Percentiles rank a stretch among this genome's conserved stretches.
Conservation (phyloP, 306 rosid species). For the Cicer judaicum region DNA sequence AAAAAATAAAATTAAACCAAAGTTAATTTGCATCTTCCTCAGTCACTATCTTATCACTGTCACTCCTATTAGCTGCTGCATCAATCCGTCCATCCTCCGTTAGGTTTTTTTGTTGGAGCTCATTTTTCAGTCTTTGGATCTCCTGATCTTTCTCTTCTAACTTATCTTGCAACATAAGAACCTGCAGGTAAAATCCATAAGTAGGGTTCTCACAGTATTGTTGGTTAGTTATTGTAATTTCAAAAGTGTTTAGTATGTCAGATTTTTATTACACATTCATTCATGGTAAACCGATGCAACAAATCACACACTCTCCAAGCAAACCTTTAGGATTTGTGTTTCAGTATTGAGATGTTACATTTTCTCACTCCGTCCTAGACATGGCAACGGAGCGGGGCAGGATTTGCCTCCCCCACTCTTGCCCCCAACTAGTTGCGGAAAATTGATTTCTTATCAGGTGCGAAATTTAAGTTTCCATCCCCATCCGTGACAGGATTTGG, state of each 20-base stretch:
- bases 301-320: not conserved
- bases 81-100: conserved; percentile 55
- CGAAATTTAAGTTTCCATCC: no score
- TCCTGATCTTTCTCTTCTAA: conserved; percentile 48
- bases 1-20: conserved; percentile 28
- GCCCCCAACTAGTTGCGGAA: no score
- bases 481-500: no score
- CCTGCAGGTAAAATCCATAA: conserved; percentile 41
- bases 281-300: conserved; percentile 1
- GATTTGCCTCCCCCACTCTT: no score
- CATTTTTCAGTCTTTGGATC: conserved; percentile 58
- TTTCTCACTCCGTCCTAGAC: not conserved
- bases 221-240: not conserved
- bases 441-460: no score
- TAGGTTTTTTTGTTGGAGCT: conserved; percentile 54
- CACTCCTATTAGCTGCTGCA: conserved; percentile 43
- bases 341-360: not conserved
- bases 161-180: conserved; percentile 49
- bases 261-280: not conserved
- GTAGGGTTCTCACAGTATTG: not conserved
- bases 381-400: no score
- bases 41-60: conserved; percentile 39
- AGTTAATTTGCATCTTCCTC: conserved; percentile 50
- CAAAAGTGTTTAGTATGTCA: not conserved
- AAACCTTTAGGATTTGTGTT: not conserved